These are phyloP conservation scores for Dryas integrifolia DNA, from an alignment of 331 rosid species.

Conservation along the genomic window DNA sequence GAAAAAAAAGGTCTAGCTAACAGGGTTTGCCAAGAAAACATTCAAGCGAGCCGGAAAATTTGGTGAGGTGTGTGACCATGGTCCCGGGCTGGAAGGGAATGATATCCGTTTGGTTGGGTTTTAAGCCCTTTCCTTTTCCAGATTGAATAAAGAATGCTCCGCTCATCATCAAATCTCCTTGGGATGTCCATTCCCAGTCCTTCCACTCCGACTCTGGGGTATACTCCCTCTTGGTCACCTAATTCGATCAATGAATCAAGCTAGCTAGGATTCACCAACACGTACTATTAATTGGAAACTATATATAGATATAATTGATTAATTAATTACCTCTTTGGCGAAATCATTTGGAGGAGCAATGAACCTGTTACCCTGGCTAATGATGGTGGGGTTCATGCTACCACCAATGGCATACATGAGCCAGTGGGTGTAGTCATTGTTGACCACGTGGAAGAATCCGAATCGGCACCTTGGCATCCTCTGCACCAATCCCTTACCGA, in stretches of 20 bases:
- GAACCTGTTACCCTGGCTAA: slow-evolving; percentile 77
- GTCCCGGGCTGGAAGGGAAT: slow-evolving; percentile 53
- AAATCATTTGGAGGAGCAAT: slow-evolving; percentile 39
- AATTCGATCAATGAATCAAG: too few species aligned
- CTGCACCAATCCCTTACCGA: slow-evolving; percentile 60
- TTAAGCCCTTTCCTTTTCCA: slow-evolving; percentile 25
- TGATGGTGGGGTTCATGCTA: slow-evolving; percentile 61
- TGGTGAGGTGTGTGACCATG: slow-evolving; percentile 48
- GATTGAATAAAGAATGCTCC: slow-evolving; percentile 61
- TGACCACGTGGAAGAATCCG: slow-evolving; percentile 69
- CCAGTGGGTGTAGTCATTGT: slow-evolving; percentile 90
- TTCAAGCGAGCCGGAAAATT: slow-evolving; percentile 40
- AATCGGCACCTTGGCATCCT: slow-evolving; percentile 75
- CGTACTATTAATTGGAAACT: too few species aligned
- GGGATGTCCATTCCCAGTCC: slow-evolving; percentile 73
- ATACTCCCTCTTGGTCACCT: slow-evolving; percentile 71
- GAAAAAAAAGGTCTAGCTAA: not conserved
- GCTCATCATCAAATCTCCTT: slow-evolving; percentile 54
- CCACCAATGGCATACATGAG: slow-evolving; percentile 88
- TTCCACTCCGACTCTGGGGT: slow-evolving; percentile 37
- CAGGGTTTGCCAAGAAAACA: slow-evolving; percentile 34
- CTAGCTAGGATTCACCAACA: too few species aligned
- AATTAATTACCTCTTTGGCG: slow-evolving; percentile 56
- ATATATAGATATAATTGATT: too few species aligned
- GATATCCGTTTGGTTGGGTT: slow-evolving; percentile 37